phyloP scores from a whole-genome alignment of 331 rosid species.

The Pyrus hybrid region DNA sequence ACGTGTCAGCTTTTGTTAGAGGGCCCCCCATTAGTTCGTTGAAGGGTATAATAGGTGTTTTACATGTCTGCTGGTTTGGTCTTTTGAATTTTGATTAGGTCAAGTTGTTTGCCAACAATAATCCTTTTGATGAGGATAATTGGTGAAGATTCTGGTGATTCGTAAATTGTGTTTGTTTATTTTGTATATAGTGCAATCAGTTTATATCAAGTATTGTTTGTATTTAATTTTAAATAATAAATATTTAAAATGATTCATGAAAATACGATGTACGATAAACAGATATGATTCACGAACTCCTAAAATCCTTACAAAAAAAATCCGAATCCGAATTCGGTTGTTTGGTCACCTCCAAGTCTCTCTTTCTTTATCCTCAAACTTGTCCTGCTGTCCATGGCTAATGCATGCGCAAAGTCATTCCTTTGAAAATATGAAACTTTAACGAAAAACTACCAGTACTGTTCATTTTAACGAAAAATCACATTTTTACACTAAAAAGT shows the following conservation, averaged over 20 bases:
- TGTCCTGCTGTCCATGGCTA: background rate
- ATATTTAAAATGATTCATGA: too few relatives aligned
- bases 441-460: too few relatives aligned
- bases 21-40: background rate
- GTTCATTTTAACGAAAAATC: too few relatives aligned
- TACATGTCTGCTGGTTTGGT: background rate
- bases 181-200: rapidly evolving
- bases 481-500: too few relatives aligned
- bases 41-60: background rate
- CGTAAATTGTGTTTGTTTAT: too few relatives aligned
- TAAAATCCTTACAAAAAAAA: too few relatives aligned
- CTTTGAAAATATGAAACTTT: too few relatives aligned
- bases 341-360: background rate
- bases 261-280: rapidly evolving
- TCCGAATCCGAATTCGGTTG: background rate
- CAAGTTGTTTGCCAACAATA: background rate
- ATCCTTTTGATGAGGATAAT: too few relatives aligned
- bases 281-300: too few relatives aligned
- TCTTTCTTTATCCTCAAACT: background rate
- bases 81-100: background rate
- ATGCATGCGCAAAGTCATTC: background rate
- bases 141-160: too few relatives aligned
- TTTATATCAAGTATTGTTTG: rapidly evolving
- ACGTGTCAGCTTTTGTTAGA: background rate
- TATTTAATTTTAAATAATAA: too few relatives aligned